Evolutionary conservation across 345 rosid species (phyloP).

Genomic region (Cardiospermum halicacabum): DNA sequence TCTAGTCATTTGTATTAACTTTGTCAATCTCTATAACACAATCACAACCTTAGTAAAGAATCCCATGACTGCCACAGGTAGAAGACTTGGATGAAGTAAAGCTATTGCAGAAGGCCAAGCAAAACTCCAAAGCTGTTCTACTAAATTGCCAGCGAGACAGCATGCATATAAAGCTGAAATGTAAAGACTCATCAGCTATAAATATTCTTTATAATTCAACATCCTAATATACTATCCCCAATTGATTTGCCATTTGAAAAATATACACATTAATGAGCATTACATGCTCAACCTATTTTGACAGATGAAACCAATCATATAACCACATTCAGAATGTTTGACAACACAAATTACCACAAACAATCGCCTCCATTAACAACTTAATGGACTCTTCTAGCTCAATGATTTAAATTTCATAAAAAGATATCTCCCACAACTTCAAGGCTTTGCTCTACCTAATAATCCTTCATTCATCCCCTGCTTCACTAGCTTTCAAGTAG

Average conservation of each 20-base stretch:
- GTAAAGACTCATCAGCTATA: constrained; percentile 12
- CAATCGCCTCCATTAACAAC: not conserved
- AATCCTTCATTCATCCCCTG: not conserved
- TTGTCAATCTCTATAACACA: not conserved
- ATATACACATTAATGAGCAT: not conserved
- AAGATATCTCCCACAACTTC: not conserved
- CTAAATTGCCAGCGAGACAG: constrained; percentile 74
- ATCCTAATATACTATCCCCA: not conserved
- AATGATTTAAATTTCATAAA: not conserved
- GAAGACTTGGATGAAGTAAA: constrained; percentile 85
- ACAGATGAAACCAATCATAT: not conserved
- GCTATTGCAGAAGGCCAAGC: constrained; percentile 98
- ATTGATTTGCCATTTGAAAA: constrained; percentile 3
- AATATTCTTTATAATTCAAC: not conserved
- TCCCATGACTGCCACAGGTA: constrained; percentile 90
- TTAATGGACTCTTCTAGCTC: not conserved
- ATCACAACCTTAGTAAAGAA: constrained; percentile 64
- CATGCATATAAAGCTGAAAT: constrained; percentile 69
- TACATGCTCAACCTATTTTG: not conserved
- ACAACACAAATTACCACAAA: not conserved
- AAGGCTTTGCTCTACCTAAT: not conserved
- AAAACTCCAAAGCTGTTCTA: constrained; percentile 91
- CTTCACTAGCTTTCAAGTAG: not conserved
- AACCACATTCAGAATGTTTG: not conserved
- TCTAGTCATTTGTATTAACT: not conserved